Evolutionary conservation across 2,329 filamentous ascomycete genomes (phyloP), one percentile per base, ranked within the genome.

Genomic region (Cordyceps pruinosa): DNA sequence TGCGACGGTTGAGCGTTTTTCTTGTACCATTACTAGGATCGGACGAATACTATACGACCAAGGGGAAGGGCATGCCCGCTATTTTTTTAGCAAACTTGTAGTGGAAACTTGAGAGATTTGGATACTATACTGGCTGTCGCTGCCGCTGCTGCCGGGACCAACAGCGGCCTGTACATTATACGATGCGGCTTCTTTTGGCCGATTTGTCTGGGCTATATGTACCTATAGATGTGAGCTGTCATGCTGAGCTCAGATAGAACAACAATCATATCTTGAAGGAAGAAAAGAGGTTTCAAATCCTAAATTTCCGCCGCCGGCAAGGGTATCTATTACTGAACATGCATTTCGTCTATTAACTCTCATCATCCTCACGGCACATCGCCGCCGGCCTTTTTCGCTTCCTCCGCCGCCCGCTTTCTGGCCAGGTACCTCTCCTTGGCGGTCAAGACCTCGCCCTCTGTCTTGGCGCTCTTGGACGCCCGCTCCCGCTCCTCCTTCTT

Each of bases 401-500:
- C 86, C 60, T 88, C 88, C 1, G 85, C 87, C 58, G 88, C 87
- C 65, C 76, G 79, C 74, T 92, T 93, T 67, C 89, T 78, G 56
- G 88, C 87, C 56, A 94, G 75, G 70, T 92, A 94, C 63, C 89
- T 78, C 72, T 92, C 89, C 70, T 84, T 89, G 1, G 89, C 89
- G 66, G 87, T 87, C 65, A 82, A 86, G 60, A 93, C 87, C 51
- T 93, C 89, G 19, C 77, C 75, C 49, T 85, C 83, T 1, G 89
- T 93, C 80, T 94, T 94, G 65, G 83, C 80, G 63, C 85, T 88
- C 80, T 93, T 94, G 35, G 82, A 75, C 17, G 82, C 81, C 58
- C 84, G 78, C 70, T 89, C 85, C 21, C 86, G 66, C 60, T 82
- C 78, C 61, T 75, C 74, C 63, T 83, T 80, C 65, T 88, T 84